A percentile compares a stretch with the other conserved stretches of the same genome.
Conservation (phyloP, 129 eudicot species). For the Deinandra increscens region DNA sequence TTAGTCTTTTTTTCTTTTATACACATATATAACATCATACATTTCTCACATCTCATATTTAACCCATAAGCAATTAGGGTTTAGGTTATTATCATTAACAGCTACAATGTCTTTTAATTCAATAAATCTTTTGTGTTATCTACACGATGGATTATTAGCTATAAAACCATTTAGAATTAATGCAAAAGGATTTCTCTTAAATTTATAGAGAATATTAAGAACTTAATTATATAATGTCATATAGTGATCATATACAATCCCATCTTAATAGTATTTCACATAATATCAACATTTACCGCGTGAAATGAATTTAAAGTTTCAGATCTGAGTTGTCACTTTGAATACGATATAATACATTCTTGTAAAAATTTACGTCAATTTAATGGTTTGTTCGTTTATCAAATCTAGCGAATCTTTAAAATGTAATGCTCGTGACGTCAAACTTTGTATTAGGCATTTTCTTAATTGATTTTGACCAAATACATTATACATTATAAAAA, state of each 20-base stretch:
- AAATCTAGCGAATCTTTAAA: background rate
- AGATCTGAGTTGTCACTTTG: background rate
- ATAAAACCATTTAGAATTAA: background rate
- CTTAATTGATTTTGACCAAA: slow-evolving; percentile 11
- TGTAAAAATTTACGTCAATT: background rate
- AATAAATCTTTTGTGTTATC: no score
- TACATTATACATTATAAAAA: background rate
- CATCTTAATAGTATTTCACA: background rate
- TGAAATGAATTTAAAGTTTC: background rate
- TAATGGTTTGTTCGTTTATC: background rate
- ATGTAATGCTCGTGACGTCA: background rate
- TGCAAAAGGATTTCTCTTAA: background rate
- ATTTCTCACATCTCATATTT: no score
- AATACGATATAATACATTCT: background rate
- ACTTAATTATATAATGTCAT: background rate
- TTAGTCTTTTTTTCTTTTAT: no score
- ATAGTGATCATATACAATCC: background rate
- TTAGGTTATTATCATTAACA: no score
- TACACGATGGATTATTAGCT: background rate
- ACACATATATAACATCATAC: no score
- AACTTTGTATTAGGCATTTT: slow-evolving; percentile 4
- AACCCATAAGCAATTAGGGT: no score
- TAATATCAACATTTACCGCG: background rate
- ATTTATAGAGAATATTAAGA: background rate
- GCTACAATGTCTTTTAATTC: no score